Conservation (phyloP, 2,329 filamentous ascomycete species). For the Didymella keratinophila region DNA sequence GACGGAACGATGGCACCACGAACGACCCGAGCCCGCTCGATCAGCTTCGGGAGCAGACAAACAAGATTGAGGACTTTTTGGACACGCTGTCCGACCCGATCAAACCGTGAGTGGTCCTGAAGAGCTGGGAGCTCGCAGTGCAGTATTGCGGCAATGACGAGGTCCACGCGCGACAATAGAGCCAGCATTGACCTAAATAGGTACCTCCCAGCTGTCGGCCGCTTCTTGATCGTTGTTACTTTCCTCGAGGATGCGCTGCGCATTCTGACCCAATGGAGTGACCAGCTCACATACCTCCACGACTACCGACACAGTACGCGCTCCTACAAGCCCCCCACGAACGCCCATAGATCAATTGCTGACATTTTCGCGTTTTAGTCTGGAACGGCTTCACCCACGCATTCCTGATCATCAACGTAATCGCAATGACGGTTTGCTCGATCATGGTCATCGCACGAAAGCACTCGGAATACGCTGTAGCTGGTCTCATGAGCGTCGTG, state of each 20-base stretch:
- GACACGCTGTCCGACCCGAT: constrained; percentile 88
- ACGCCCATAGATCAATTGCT: constrained; percentile 23
- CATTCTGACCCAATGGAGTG: constrained; percentile 96
- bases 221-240: constrained; percentile 97
- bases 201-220: constrained; percentile 92
- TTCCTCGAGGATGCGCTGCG: constrained; percentile 96
- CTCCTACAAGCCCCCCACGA: constrained; percentile 2
- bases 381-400: constrained; percentile 87
- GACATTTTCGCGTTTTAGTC: constrained; percentile 64
- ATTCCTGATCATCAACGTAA: constrained; percentile 89
- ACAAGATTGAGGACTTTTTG: constrained; percentile 95
- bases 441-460: constrained; percentile 88
- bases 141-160: constrained; percentile 6
- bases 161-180: constrained; percentile 11
- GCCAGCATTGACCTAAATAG: constrained; percentile 58
- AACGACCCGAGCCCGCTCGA: constrained; percentile 82
- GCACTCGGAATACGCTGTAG: constrained; percentile 91
- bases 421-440: constrained; percentile 86
- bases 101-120: constrained; percentile 77
- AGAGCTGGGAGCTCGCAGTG: constrained; percentile 4
- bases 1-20: constrained; percentile 63
- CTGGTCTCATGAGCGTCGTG: constrained; percentile 88
- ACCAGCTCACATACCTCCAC: constrained; percentile 91
- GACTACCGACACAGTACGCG: constrained; percentile 87
- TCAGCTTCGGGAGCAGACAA: constrained; percentile 90